Percentiles rank a stretch among this genome's conserved stretches.
phyloP scores from a whole-genome alignment of 2,329 filamentous ascomycete species.

The Aureobasidium melanogenum region DNA sequence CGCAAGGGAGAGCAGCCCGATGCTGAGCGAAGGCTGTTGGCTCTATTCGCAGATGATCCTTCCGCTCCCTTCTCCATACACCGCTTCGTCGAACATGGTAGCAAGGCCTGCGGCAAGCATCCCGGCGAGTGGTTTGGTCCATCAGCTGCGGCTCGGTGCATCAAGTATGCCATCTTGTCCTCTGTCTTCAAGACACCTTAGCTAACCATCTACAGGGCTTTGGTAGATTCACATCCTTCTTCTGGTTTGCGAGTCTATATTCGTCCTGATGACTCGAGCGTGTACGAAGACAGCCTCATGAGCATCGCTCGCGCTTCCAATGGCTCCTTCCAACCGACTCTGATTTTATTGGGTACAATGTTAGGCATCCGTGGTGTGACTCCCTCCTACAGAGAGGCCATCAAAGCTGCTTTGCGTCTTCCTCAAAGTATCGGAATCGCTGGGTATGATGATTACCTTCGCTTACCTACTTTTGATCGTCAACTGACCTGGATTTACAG shows the following conservation, averaged over 20 bases:
- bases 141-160: constrained; percentile 89
- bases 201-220: constrained; percentile 48
- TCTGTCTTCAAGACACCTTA: constrained; percentile 14
- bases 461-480: not conserved
- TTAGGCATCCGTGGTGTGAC: constrained; percentile 92
- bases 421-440: constrained; percentile 93
- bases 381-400: constrained; percentile 88
- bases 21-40: constrained; percentile 59
- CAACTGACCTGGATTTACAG: constrained; percentile 26
- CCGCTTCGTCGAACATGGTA: constrained; percentile 83
- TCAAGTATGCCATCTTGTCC: constrained; percentile 56
- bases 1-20: constrained; percentile 49
- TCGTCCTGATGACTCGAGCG: constrained; percentile 80
- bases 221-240: constrained; percentile 57
- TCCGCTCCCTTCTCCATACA: constrained; percentile 89
- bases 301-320: constrained; percentile 62
- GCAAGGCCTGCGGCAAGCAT: constrained; percentile 79
- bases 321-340: constrained; percentile 65
- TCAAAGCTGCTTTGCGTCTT: constrained; percentile 76
- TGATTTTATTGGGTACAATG: constrained; percentile 81
- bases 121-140: constrained; percentile 98
- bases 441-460: constrained; percentile 27
- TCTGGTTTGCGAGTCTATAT: constrained; percentile 71
- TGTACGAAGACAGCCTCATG: constrained; percentile 85
- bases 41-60: constrained; percentile 79